phyloP scores from a whole-genome alignment of 2,329 filamentous ascomycete species.

The Huntiella bhutanensis region DNA sequence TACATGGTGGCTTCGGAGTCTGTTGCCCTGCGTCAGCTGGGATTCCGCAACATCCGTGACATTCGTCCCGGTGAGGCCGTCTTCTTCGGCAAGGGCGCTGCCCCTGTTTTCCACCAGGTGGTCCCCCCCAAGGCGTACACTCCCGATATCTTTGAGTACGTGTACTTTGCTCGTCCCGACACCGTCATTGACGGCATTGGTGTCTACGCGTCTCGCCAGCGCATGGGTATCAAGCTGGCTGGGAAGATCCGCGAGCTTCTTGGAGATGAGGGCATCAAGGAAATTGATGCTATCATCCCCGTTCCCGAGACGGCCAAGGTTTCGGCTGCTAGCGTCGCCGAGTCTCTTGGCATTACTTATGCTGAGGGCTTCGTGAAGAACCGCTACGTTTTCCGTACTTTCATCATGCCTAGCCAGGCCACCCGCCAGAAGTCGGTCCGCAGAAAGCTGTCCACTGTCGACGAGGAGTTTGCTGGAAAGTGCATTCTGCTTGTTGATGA shows the following conservation, averaged over 20 bases:
- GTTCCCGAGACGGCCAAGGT: constrained; percentile 50
- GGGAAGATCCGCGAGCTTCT: constrained; percentile 50
- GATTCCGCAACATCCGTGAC: constrained; percentile 57
- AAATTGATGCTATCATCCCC: constrained; percentile 46
- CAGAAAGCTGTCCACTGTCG: constrained; percentile 74
- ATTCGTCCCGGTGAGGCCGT: constrained; percentile 72
- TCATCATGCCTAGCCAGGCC: constrained; percentile 57
- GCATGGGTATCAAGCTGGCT: constrained; percentile 71
- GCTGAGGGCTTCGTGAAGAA: constrained; percentile 78
- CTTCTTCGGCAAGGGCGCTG: constrained; percentile 60
- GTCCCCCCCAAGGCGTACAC: constrained; percentile 49
- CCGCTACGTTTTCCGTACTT: constrained; percentile 72
- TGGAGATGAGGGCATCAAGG: constrained; percentile 47
- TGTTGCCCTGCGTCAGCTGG: constrained; percentile 63
- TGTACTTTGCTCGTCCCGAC: constrained; percentile 75
- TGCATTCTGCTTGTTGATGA: constrained; percentile 77
- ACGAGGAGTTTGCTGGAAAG: constrained; percentile 62
- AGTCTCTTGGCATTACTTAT: constrained; percentile 56
- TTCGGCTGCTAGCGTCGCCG: constrained; percentile 55
- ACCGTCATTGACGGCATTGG: constrained; percentile 73
- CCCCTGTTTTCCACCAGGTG: constrained; percentile 59
- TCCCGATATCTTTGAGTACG: constrained; percentile 64
- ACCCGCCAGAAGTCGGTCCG: constrained; percentile 70
- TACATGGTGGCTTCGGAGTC: constrained; percentile 89
- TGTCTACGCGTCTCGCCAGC: constrained; percentile 63